These are phyloP conservation scores for Diaporthe sp. DNA, from an alignment of 2,329 filamentous ascomycete species.

Conservation along the genomic window DNA sequence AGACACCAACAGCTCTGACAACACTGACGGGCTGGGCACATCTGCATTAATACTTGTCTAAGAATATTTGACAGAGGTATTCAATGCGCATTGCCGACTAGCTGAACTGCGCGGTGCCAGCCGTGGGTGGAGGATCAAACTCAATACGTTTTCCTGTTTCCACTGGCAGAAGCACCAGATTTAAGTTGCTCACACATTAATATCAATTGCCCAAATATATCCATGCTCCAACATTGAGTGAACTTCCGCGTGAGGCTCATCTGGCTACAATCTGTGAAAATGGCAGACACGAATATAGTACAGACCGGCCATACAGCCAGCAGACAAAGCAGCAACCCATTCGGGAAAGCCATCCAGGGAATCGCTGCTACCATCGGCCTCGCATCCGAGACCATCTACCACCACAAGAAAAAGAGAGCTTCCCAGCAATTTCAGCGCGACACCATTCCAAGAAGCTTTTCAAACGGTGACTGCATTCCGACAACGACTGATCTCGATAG, in stretches of 20 bases:
- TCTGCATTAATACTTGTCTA: no score
- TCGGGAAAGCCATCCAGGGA: slow-evolving; percentile 34
- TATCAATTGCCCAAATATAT: no score
- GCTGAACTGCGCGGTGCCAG: no score
- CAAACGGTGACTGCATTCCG: not conserved
- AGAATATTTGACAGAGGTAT: no score
- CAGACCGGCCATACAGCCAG: not conserved
- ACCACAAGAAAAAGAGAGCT: slow-evolving; percentile 35
- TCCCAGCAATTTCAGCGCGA: not conserved
- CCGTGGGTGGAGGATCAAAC: not conserved
- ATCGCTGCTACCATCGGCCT: slow-evolving; percentile 37
- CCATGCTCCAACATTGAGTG: no score
- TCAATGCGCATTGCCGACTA: not conserved
- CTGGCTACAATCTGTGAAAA: not conserved
- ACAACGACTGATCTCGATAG: no score
- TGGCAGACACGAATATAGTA: not conserved
- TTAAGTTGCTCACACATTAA: not conserved
- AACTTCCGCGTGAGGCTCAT: not conserved
- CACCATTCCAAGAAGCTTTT: not conserved
- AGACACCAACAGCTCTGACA: not conserved
- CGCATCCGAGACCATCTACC: slow-evolving; percentile 35
- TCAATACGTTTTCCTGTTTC: not conserved
- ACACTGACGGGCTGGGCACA: not conserved
- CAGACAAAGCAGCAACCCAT: not conserved
- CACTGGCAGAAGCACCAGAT: not conserved